Evolutionary conservation across 352 stramenopile genomes (phyloP), one percentile per base, ranked within the genome.

Genomic region (Phytophthora pini): DNA sequence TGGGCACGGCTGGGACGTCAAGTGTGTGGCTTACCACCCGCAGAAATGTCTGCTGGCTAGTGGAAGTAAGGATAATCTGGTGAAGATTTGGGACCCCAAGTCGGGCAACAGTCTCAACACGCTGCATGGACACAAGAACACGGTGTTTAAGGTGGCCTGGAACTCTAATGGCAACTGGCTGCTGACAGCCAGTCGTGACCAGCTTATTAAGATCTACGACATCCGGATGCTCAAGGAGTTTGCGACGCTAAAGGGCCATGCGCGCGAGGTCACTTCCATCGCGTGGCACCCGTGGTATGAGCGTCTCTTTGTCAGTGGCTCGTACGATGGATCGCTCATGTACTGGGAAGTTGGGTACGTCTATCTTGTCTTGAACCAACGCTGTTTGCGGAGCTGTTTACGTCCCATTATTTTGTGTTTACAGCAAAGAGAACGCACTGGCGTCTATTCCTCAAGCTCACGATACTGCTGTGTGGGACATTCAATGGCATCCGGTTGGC

Each of bases 121-220:
- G 24, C 81, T 99, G 31, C 98, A 99, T 72, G 97, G 97, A 20
- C 97, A 99, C 84, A 99, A 99, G 77, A 98, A 99, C 76, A 99
- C 97, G 32, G 97, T 99, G 32, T 98, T 98, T 32, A 98, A 98
- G 57, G 90, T 99, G 26, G 82, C 91, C 32, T 99, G 97, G 97
- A 99, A 99, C 76, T 81, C 93, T 24, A 99, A 99, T 72, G 97
- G 96, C 26, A 99, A 99, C 80, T 99, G 97, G 97, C 62, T 99
- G 52, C 79, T 98, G 27, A 99, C 96, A 38, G 93, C 92, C 10
- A 98, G 90, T 79, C 82, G 96, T n/a, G 97, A 99, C 81, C 96
- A 99, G 66, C 76, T 99, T 36, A 98, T 99, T 61, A 99, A 99
- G 77, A 85, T 99, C 36, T 99, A 99, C 76, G 97, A 99, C 72